phyloP scores from a whole-genome alignment of 257 asterid species.

The Jasminum sambac region DNA sequence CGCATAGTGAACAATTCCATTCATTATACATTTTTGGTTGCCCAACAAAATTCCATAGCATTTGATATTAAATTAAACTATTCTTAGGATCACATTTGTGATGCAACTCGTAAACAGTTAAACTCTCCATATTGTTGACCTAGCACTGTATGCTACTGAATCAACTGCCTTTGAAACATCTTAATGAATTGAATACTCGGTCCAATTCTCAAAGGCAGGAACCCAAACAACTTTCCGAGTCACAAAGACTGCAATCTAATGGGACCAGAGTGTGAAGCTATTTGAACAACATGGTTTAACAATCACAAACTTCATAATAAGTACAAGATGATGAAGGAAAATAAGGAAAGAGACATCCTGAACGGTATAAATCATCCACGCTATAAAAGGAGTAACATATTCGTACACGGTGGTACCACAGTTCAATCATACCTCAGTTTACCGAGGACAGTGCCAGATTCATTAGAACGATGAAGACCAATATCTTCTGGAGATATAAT shows the following conservation, averaged over 20 bases:
- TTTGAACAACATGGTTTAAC: constrained; percentile 6
- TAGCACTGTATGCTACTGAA: neutral
- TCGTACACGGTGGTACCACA: neutral
- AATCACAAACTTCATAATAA: constrained; percentile 2
- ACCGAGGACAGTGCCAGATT: constrained; percentile 95
- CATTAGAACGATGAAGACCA: constrained; percentile 80
- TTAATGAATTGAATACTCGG: neutral
- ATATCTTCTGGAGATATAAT: constrained; percentile 93
- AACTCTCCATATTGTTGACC: neutral
- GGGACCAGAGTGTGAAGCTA: neutral
- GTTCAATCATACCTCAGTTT: constrained; percentile 71
- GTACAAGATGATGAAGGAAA: neutral
- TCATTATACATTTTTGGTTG: neutral
- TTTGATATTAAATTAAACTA: neutral
- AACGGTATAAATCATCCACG: neutral
- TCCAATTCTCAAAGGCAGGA: neutral
- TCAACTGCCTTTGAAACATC: neutral
- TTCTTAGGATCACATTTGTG: neutral
- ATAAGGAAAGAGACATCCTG: neutral
- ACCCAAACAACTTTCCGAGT: neutral
- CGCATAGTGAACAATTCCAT: neutral
- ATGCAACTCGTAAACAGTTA: neutral
- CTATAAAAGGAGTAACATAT: neutral
- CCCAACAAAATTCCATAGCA: neutral
- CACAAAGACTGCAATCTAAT: neutral